Evolutionary conservation across 805 yeast genomes (phyloP).

Genomic region (Metschnikowia bowlesiae): DNA sequence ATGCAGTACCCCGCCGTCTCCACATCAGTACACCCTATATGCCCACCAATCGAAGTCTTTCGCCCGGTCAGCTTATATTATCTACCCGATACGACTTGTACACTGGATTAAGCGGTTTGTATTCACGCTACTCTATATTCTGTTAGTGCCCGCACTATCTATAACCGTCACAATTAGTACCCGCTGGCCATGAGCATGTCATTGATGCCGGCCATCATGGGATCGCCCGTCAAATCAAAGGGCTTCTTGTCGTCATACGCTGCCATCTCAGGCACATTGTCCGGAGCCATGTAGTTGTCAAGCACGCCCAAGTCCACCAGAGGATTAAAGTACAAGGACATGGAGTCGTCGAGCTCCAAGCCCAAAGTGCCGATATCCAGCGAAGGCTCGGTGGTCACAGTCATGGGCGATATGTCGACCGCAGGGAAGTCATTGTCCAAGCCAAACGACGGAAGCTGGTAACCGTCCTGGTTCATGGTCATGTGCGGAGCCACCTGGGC

Average conservation of each 20-base stretch:
- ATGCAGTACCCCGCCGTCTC: too few species aligned
- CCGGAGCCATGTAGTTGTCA: conserved; percentile 1
- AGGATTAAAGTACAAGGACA: conserved; percentile 1
- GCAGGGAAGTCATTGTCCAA: conserved; percentile 1
- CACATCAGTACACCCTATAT: too few species aligned
- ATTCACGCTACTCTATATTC: not conserved
- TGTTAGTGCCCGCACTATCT: conserved; percentile 3
- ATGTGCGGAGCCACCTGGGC: conserved; percentile 3
- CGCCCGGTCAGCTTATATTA: too few species aligned
- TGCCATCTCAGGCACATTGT: conserved; percentile 1
- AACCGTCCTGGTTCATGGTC: not conserved
- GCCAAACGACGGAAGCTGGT: not conserved
- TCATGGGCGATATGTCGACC: conserved; percentile 5
- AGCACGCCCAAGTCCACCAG: not conserved
- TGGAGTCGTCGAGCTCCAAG: not conserved
- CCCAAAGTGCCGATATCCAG: conserved; percentile 2
- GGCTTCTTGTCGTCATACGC: conserved; percentile 8
- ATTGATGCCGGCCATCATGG: conserved; percentile 4
- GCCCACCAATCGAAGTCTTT: too few species aligned
- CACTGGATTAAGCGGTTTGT: too few species aligned
- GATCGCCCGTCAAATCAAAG: conserved; percentile 5
- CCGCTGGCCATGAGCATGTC: conserved; percentile 10
- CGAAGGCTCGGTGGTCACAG: conserved; percentile 3
- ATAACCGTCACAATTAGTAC: not conserved
- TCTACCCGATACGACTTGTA: too few species aligned